Evolutionary conservation across 2,329 filamentous ascomycete genomes (phyloP), one percentile per base, ranked within the genome.

Genomic region (Alternaria solani): DNA sequence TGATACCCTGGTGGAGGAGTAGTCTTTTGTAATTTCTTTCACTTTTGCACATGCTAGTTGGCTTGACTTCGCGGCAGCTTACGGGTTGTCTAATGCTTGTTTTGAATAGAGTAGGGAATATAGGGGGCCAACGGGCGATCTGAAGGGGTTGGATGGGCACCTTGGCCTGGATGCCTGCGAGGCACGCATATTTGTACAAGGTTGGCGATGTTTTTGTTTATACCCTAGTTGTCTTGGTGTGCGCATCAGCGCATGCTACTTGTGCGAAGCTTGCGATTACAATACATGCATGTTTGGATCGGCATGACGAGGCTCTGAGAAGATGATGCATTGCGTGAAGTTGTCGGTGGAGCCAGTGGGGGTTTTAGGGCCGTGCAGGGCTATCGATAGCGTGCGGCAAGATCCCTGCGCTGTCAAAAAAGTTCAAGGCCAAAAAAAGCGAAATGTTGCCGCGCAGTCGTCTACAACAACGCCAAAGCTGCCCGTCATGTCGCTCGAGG

Each of bases 401-500:
- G 49, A 65, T 65, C 56, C 60, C 60, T 65, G 62, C 34, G 34
- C 5, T 36, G 54, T 43, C 57, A 59, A 62, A 66, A 66, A 64
- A 62, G 59, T 66, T 64, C 49, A 53, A 49, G 57, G 41, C 57
- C 55, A 60, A 64, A 64, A 64, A 61, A 66, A 41, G 51, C 43
- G 57, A 59, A 20, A 23, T 51, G 46, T 39, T 26, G 43, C 51
- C 34, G 43, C 38, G 38, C 57, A 25, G 51, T 46, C 47, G 18
- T 46, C 56, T 23, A 57, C 62, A 57, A 64, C 69, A 53, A 61
- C 63, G 53, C 65, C 52, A 64, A 64, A 62, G 48, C 42, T 52
- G 63, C 65, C 64, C 72, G 69, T 65, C 64, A 82, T 82, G 82
- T 88, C 88, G 80, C 83, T 98, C 42, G 89, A 91, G 79, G 94